These are phyloP conservation scores for Eucalyptus urophylla DNA, from an alignment of 345 rosid genomes.

Conservation along the genomic window DNA sequence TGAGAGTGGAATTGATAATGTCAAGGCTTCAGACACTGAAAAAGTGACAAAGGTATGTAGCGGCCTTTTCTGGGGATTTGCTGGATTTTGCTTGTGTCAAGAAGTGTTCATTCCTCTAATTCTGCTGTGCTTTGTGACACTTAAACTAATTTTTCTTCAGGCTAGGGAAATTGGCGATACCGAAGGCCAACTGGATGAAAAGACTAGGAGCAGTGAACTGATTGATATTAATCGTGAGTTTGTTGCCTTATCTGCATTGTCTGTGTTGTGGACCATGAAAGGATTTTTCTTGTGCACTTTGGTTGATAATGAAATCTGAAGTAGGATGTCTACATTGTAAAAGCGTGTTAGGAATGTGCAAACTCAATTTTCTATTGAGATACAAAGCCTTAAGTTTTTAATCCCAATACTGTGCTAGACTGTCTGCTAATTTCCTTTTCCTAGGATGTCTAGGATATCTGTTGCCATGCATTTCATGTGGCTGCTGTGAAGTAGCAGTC, in stretches of 20 bases:
- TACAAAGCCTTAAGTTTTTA: not conserved
- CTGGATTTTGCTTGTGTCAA: not conserved
- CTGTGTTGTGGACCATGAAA: not conserved
- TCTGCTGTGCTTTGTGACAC: not conserved
- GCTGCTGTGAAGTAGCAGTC: not conserved
- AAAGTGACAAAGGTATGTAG: constrained; percentile 28
- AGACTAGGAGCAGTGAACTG: constrained; percentile 15
- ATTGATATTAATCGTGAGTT: constrained; percentile 54
- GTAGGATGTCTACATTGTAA: not conserved
- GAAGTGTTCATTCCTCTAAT: not conserved
- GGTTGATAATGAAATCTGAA: not conserved
- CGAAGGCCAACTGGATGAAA: constrained; percentile 31
- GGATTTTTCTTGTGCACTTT: not conserved
- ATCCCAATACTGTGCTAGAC: not conserved
- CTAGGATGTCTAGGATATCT: not conserved
- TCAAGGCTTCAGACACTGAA: constrained; percentile 24
- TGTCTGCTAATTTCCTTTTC: not conserved
- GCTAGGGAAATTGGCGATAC: constrained; percentile 14
- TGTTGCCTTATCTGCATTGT: not conserved
- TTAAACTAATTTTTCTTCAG: not conserved
- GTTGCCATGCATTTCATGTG: not conserved
- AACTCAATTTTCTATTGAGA: not conserved
- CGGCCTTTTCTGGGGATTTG: not conserved
- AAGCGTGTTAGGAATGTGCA: not conserved
- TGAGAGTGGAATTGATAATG: constrained; percentile 39